Percentiles rank a stretch among this genome's conserved stretches.
Conservation (phyloP, 768 basidiomycete genomes). For the Cystobasidium onofrii region DNA sequence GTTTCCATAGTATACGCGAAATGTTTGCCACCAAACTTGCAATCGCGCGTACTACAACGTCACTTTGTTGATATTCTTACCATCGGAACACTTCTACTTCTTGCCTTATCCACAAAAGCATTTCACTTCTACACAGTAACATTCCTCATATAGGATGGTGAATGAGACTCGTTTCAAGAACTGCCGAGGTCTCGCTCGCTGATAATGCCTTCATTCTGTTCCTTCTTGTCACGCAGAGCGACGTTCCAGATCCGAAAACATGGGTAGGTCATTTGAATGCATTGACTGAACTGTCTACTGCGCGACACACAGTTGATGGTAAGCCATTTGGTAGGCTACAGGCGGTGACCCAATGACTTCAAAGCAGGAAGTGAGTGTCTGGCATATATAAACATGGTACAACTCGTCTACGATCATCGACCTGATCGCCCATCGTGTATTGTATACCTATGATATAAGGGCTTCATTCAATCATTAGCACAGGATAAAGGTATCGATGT, state of each 20-base stretch:
- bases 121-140: too few species aligned
- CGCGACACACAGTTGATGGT: too few species aligned
- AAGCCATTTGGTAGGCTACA: slow-evolving; percentile 2
- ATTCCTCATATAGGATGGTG: too few species aligned
- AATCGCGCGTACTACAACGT: not conserved
- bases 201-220: not conserved
- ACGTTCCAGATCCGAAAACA: slow-evolving; percentile 19
- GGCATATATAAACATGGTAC: too few species aligned
- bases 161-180: too few species aligned
- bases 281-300: too few species aligned
- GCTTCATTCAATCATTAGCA: slow-evolving; percentile 28
- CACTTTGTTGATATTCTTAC: not conserved
- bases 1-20: not conserved
- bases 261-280: not conserved
- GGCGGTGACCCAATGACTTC: slow-evolving; percentile 27
- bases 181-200: too few species aligned
- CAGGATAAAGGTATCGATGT: slow-evolving; percentile 26
- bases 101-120: too few species aligned
- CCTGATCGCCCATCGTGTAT: not conserved
- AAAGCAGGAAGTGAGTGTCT: slow-evolving; percentile 27
- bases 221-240: not conserved
- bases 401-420: not conserved
- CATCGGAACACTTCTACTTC: too few species aligned
- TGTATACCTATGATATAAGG: too few species aligned
- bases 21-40: not conserved